Evolutionary conservation across 306 rosid genomes (phyloP).

Genomic region (Quercus alba): DNA sequence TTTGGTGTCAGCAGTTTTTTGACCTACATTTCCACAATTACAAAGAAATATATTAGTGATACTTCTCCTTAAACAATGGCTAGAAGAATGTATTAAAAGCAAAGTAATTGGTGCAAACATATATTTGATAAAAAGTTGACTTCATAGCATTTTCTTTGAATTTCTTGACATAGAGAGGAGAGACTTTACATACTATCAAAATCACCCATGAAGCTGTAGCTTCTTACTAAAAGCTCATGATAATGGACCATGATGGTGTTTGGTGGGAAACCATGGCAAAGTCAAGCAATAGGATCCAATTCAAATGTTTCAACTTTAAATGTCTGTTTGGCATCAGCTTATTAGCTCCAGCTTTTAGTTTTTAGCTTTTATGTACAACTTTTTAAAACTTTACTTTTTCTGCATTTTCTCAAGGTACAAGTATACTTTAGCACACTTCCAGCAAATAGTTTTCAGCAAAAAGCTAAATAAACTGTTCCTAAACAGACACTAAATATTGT

Average conservation of each 20-base stretch:
- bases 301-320: background rate
- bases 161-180: conserved; percentile 14
- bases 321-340: too few relatives aligned
- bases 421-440: too few relatives aligned
- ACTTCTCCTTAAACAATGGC: conserved; percentile 6
- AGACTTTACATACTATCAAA: conserved; percentile 8
- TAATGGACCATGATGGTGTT: conserved; percentile 2
- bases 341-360: too few relatives aligned
- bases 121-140: background rate
- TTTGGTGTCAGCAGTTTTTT: conserved; percentile 26
- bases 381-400: too few relatives aligned
- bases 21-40: conserved; percentile 43
- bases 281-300: conserved; percentile 12
- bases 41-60: conserved; percentile 10
- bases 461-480: too few relatives aligned
- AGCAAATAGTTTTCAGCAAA: too few relatives aligned
- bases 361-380: too few relatives aligned
- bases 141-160: background rate
- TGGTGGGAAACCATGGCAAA: conserved; percentile 13
- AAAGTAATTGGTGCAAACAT: background rate
- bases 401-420: too few relatives aligned
- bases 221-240: background rate
- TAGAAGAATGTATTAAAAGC: conserved; percentile 11
- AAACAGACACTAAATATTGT: background rate
- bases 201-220: background rate